phyloP scores from a whole-genome alignment of 2,329 filamentous ascomycete species.

The Aspergillus neoniger region DNA sequence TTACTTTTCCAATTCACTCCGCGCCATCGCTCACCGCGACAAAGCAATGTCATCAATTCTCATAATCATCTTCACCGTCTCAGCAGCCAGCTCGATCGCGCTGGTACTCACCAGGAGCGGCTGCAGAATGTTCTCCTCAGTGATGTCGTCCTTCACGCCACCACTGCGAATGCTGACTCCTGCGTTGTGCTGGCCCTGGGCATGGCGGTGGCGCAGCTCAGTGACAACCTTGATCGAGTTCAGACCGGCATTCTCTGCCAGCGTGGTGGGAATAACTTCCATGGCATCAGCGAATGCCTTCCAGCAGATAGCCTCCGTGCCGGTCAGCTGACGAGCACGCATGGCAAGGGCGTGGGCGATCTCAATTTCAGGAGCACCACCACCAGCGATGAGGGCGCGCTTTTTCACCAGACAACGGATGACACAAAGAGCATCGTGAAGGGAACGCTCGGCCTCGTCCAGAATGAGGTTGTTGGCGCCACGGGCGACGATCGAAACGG shows the following conservation, averaged over 20 bases:
- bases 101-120: conserved; percentile 95
- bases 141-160: conserved; percentile 94
- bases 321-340: conserved; percentile 77
- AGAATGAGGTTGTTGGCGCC: conserved; percentile 93
- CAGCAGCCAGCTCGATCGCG: conserved; percentile 92
- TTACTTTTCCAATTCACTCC: conserved; percentile 15
- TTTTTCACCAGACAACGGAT: conserved; percentile 98
- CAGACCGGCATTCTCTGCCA: conserved; percentile 94
- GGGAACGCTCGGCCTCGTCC: conserved; percentile 92
- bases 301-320: conserved; percentile 97
- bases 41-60: conserved; percentile 68
- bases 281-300: conserved; percentile 98
- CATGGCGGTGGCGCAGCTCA: conserved; percentile 89
- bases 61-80: conserved; percentile 96
- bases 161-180: conserved; percentile 98
- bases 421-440: conserved; percentile 97
- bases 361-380: conserved; percentile 94
- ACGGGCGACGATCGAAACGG: conserved; percentile 89
- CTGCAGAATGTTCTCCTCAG: conserved; percentile 95
- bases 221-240: conserved; percentile 99
- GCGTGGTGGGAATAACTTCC: conserved; percentile 93
- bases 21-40: conserved; percentile 40
- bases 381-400: conserved; percentile 97
- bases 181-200: conserved; percentile 91
- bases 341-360: conserved; percentile 84